phyloP scores from a whole-genome alignment of 2,329 filamentous ascomycete species.

The Coniochaeta ligniaria region DNA sequence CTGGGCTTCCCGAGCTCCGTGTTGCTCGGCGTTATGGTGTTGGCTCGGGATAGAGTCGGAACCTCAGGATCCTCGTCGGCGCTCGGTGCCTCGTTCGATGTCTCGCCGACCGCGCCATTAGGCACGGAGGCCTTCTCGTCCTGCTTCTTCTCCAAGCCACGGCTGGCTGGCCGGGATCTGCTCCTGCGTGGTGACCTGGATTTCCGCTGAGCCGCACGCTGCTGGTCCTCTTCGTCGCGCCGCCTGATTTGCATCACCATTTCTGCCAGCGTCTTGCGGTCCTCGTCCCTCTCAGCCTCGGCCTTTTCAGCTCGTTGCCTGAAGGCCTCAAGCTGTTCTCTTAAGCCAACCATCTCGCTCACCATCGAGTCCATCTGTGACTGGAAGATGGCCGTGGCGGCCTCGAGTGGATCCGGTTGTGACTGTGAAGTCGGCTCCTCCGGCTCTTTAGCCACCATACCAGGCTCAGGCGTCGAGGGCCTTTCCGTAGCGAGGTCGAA shows the following conservation, averaged over 20 bases:
- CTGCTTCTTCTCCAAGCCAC: conserved; percentile 6
- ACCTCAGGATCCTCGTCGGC: conserved; percentile 21
- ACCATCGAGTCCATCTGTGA: conserved; percentile 69
- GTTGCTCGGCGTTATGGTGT: conserved; percentile 36
- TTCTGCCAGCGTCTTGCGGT: conserved; percentile 70
- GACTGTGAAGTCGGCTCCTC: conserved; percentile 7
- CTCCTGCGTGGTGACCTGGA: conserved; percentile 28
- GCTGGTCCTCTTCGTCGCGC: conserved; percentile 50
- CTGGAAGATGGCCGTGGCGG: conserved; percentile 45
- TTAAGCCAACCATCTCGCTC: conserved; percentile 73
- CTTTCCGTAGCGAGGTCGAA: conserved; percentile 36
- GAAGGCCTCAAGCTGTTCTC: conserved; percentile 71
- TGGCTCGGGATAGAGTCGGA: conserved; percentile 38
- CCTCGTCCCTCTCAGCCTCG: conserved; percentile 67
- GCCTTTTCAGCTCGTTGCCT: conserved; percentile 71
- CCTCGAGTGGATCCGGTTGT: conserved; percentile 25
- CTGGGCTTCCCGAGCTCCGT: conserved; percentile 26
- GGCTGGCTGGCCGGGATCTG: conserved; percentile 16
- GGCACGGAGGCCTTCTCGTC: conserved; percentile 12
- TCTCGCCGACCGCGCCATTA: conserved; percentile 16
- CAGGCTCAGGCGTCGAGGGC: conserved; percentile 12
- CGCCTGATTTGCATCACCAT: conserved; percentile 79
- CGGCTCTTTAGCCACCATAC: conserved; percentile 15
- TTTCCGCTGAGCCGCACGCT: conserved; percentile 33
- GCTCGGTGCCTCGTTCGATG: not conserved